Conservation (phyloP, 1,284 basidiomycete species). For the Malassezia dermatis region DNA sequence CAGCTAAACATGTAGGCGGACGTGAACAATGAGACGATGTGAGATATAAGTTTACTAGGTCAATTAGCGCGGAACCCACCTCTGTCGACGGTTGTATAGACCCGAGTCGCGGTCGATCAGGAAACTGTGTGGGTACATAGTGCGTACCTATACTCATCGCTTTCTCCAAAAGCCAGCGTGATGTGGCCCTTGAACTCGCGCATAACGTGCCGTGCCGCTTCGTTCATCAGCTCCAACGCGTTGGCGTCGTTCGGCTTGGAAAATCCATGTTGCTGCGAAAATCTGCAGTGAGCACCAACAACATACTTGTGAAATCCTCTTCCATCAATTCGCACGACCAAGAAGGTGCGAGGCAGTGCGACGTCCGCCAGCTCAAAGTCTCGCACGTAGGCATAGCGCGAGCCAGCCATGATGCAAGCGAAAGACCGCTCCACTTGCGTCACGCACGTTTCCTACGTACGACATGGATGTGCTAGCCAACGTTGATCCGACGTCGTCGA, state of each 20-base stretch:
- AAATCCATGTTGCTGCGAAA: conserved; percentile 73
- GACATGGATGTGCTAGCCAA: conserved; percentile 32
- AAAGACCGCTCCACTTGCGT: conserved; percentile 4
- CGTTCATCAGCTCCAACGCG: conserved; percentile 84
- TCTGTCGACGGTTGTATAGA: conserved; percentile 71
- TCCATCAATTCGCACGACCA: conserved; percentile 81
- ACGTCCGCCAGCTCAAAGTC: conserved; percentile 80
- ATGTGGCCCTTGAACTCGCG: conserved; percentile 40
- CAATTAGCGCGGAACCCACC: conserved; percentile 33
- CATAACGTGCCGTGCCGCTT: conserved; percentile 73
- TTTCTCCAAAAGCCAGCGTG: conserved; percentile 71
- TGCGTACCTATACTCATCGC: conserved; percentile 82
- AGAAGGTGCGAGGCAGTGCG: conserved; percentile 70
- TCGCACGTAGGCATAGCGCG: conserved; percentile 80
- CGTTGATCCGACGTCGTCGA: conserved; percentile 29
- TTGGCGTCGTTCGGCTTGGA: conserved; percentile 80
- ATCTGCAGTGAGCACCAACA: conserved; percentile 52
- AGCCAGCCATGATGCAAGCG: conserved; percentile 66
- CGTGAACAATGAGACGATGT: conserved; percentile 81
- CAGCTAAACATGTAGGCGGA: conserved; percentile 82
- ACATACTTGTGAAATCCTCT: conserved; percentile 80
- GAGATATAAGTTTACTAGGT: conserved; percentile 71
- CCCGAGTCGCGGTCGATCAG: conserved; percentile 65
- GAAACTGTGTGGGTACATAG: conserved; percentile 56
- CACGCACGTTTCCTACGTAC: background rate